phyloP scores from a whole-genome alignment of 371 early-diverging fungal genomes.

The Rhizopus sp. region DNA sequence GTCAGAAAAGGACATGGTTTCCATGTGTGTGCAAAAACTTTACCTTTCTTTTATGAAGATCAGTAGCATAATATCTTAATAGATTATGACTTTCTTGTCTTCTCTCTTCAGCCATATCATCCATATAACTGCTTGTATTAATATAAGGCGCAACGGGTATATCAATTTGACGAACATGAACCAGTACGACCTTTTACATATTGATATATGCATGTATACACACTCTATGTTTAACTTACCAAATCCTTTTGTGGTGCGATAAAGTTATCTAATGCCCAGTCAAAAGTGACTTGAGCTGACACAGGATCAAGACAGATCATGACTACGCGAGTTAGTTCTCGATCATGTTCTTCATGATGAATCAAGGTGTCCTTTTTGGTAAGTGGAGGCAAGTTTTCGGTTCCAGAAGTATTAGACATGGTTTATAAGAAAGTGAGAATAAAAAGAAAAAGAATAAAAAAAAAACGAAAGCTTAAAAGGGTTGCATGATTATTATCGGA shows the following conservation, averaged over 20 bases:
- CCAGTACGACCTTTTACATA: conserved; percentile 27
- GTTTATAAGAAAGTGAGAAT: not conserved
- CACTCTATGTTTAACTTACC: conserved; percentile 19
- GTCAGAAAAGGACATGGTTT: not conserved
- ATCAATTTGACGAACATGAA: conserved; percentile 42
- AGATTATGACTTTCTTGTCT: conserved; percentile 44
- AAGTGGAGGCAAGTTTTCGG: conserved; percentile 1
- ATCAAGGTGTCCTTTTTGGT: conserved; percentile 17
- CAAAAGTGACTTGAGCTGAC: conserved; percentile 38
- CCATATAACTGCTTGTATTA: conserved; percentile 37
- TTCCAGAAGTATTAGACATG: not conserved
- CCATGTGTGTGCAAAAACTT: not conserved
- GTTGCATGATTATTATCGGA: conserved; percentile 11
- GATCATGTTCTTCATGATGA: conserved; percentile 8
- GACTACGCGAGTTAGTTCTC: conserved; percentile 34
- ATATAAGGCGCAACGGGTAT: conserved; percentile 45
- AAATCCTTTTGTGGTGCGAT: conserved; percentile 40
- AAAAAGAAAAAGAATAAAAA: conserved; percentile 2
- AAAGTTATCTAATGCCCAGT: conserved; percentile 57
- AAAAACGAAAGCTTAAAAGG: conserved; percentile 1
- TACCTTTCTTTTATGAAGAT: conserved; percentile 35
- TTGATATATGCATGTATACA: not conserved
- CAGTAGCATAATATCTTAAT: conserved; percentile 33
- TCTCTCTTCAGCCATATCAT: conserved; percentile 40
- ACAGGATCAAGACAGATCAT: conserved; percentile 39